These are phyloP conservation scores for Oryza coarctata DNA, from an alignment of 176 grass and related monocot genomes.

Conservation along the genomic window DNA sequence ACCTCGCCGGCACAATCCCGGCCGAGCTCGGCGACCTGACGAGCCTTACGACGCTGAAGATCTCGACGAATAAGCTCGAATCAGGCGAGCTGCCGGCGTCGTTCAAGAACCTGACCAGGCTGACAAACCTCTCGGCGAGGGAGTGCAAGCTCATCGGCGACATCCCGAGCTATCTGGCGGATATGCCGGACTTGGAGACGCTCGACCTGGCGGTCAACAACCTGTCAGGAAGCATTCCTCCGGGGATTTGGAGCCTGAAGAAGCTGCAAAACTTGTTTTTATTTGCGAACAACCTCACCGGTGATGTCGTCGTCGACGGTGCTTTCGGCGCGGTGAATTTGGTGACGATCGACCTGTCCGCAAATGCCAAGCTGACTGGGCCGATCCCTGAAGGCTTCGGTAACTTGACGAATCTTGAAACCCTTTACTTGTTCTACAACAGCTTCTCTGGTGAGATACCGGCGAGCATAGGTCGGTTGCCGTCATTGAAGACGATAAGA, in stretches of 20 bases:
- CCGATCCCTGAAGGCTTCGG: slow-evolving; percentile 64
- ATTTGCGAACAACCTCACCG: slow-evolving; percentile 19
- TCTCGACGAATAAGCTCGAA: slow-evolving; percentile 35
- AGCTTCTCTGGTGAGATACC: slow-evolving; percentile 77
- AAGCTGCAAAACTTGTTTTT: slow-evolving; percentile 28
- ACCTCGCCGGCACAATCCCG: slow-evolving; percentile 41
- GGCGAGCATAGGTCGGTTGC: slow-evolving; percentile 51
- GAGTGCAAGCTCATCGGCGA: slow-evolving; percentile 34
- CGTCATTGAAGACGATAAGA: neutral
- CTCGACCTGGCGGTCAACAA: slow-evolving; percentile 36
- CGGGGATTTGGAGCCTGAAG: slow-evolving; percentile 55
- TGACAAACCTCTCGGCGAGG: neutral
- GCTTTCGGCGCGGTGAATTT: slow-evolving; percentile 41
- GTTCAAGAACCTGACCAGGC: slow-evolving; percentile 44
- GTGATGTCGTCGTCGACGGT: slow-evolving; percentile 26
- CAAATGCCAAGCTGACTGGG: slow-evolving; percentile 49
- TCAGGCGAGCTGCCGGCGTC: slow-evolving; percentile 39
- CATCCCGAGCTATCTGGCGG: slow-evolving; percentile 38
- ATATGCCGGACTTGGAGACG: slow-evolving; percentile 14
- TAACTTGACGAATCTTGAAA: slow-evolving; percentile 34
- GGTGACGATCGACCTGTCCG: slow-evolving; percentile 22
- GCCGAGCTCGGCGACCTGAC: slow-evolving; percentile 48
- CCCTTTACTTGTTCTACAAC: slow-evolving; percentile 29
- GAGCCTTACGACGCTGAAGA: slow-evolving; percentile 21
- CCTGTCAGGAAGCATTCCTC: slow-evolving; percentile 56